These are phyloP conservation scores for Kickxella alabastrina DNA, from an alignment of 192 early-diverging fungal genomes.

Conservation along the genomic window DNA sequence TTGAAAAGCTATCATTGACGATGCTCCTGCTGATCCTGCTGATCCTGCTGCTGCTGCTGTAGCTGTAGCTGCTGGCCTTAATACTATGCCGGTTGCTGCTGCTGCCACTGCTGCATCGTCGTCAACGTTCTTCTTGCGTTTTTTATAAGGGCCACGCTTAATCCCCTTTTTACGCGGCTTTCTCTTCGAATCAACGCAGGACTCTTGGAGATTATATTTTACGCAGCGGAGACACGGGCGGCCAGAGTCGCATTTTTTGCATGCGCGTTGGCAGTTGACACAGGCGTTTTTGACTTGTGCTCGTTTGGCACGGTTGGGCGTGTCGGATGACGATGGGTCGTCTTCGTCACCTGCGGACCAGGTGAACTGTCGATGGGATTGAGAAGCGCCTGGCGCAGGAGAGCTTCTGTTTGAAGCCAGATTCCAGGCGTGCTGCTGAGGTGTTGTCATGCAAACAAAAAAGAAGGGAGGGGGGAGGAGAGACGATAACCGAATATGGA, in stretches of 20 bases:
- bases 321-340: slow-evolving; percentile 5
- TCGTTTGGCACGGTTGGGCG: slow-evolving; percentile 51
- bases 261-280: slow-evolving; percentile 81
- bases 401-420: neutral
- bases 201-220: slow-evolving; percentile 62
- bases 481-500: no score
- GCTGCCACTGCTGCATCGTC: no score
- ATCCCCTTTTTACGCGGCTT: slow-evolving; percentile 81
- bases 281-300: slow-evolving; percentile 90
- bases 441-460: neutral
- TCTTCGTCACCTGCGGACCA: slow-evolving; percentile 1
- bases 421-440: no score
- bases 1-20: no score
- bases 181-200: slow-evolving; percentile 73
- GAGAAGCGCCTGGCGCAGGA: no score
- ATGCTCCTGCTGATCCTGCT: neutral
- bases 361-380: no score
- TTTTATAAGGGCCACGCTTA: slow-evolving; percentile 82
- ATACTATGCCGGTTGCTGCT: neutral
- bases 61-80: neutral
- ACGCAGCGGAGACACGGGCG: slow-evolving; percentile 81
- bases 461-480: neutral
- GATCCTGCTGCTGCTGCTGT: neutral
- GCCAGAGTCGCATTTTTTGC: slow-evolving; percentile 89
- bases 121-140: slow-evolving; percentile 26